Base-by-base conservation (phyloP, 805 yeast species). In the Ogataea methylovora region DNA sequence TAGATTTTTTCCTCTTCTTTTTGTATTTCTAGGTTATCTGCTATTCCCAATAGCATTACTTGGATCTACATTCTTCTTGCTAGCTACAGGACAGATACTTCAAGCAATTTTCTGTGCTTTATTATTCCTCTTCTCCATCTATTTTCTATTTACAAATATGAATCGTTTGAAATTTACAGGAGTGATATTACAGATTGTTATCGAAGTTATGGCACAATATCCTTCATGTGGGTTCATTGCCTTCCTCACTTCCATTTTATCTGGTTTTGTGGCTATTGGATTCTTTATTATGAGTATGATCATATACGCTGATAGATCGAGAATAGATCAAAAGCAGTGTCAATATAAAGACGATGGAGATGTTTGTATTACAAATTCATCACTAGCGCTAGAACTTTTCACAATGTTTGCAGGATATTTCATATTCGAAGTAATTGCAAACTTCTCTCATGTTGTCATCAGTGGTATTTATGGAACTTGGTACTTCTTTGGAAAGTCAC, bases 381-480 rank as follows among this genome's bases (percentile, higher is more conserved):
- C 61, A 10, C 29, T 44, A 5, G 42, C 39, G 3, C 34, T 49
- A 14, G 29, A 20, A 3, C 48, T 86, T 19, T 80, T 73, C 56
- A 75, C 81, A 5, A 76, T 86, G 43, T 84, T 88, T 56, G 82
- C 90, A 5, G 95, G 94, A 14, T 87, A 73, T 53, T 82, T 76
- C 54, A 73, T 86, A 39, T 72, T 92, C 20, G 96, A 86, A 58
- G 92, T 87, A 14, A 65, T 84, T 38, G 77, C 79, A 58, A 86
- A 84, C 48, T 68, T 84, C 12, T 78, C 86, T 24, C 94, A 88
- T 51, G 83, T 81, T 16, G 74, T 87, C 1, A 77, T 85, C 30
- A 70, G 90, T 17, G 95, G 95, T 18, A 76, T 86, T 14, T 88
- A 73, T 53, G 96, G 96, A 8, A 73, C 90, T 8, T 88, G 97